phyloP scores from a whole-genome alignment of 139 green algal species.

The Closterium sp. region DNA sequence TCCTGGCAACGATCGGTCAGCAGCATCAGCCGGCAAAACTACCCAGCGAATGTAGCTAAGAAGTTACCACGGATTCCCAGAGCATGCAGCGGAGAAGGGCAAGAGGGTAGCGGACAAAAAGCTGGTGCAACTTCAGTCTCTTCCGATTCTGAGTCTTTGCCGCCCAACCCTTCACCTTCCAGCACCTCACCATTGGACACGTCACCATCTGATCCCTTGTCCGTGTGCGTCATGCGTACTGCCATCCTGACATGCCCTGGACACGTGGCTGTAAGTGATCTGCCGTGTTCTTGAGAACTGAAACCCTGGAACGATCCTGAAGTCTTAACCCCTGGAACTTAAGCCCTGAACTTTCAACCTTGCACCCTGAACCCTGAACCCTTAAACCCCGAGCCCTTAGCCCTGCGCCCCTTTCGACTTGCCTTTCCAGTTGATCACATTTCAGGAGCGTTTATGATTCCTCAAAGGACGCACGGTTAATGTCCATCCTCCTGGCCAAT shows the following conservation, averaged over 20 bases:
- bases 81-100: background rate
- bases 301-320: background rate
- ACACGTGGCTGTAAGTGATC: background rate
- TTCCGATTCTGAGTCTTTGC: too few relatives aligned
- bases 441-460: too few relatives aligned
- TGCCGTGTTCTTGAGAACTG: background rate
- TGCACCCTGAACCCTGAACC: background rate
- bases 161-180: too few relatives aligned
- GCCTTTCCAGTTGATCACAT: too few relatives aligned
- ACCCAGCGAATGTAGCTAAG: background rate
- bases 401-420: too few relatives aligned
- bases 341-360: too few relatives aligned
- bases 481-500: too few relatives aligned
- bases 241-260: background rate
- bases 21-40: background rate
- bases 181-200: background rate
- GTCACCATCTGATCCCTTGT: background rate
- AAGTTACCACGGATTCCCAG: background rate
- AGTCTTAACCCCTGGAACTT: too few relatives aligned
- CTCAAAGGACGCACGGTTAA: too few relatives aligned
- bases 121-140: too few relatives aligned
- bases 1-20: background rate
- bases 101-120: background rate
- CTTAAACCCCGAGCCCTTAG: too few relatives aligned
- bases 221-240: background rate